A percentile compares a stretch with the other conserved stretches of the same genome.
Conservation (phyloP, 352 stramenopile species). For the Globisporangium uncinulatum region DNA sequence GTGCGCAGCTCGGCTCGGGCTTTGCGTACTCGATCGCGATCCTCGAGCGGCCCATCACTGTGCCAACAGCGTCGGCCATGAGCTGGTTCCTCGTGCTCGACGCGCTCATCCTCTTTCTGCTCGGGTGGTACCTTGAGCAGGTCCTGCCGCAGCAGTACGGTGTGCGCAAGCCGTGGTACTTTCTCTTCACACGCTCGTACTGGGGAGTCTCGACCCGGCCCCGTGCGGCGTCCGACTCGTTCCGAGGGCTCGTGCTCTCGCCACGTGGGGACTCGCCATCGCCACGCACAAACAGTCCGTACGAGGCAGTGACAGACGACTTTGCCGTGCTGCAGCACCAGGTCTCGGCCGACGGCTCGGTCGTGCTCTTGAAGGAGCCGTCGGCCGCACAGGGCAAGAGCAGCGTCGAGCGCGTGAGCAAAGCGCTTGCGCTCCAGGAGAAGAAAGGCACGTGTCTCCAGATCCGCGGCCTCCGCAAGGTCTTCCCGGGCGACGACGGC, state of each 20-base stretch:
- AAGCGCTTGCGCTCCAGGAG: slow-evolving; percentile 34
- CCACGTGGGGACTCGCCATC: slow-evolving; percentile 4
- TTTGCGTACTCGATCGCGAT: slow-evolving; percentile 54
- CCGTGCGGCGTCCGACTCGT: not conserved
- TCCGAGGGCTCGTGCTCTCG: slow-evolving; percentile 1
- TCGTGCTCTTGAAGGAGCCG: slow-evolving; percentile 19
- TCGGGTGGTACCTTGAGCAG: slow-evolving; percentile 92
- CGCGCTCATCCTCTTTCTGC: slow-evolving; percentile 61
- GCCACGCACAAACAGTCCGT: slow-evolving; percentile 19
- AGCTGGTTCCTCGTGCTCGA: slow-evolving; percentile 72
- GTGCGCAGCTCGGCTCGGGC: slow-evolving; percentile 51
- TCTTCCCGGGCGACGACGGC: slow-evolving; percentile 54
- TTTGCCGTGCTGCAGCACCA: slow-evolving; percentile 19
- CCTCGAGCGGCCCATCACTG: slow-evolving; percentile 27
- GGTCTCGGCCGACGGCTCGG: slow-evolving; percentile 23
- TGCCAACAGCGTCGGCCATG: slow-evolving; percentile 45
- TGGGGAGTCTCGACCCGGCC: slow-evolving; percentile 10
- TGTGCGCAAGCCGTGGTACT: slow-evolving; percentile 86
- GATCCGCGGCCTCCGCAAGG: slow-evolving; percentile 40
- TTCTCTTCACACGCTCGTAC: slow-evolving; percentile 58
- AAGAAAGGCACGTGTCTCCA: slow-evolving; percentile 36
- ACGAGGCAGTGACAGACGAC: slow-evolving; percentile 12
- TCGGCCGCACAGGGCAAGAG: slow-evolving; percentile 2
- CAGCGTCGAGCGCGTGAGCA: slow-evolving; percentile 36
- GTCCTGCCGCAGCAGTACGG: slow-evolving; percentile 91